Base-by-base conservation (phyloP, 176 grass and related monocot genomes). In the Dendrocalamus sinicus region DNA sequence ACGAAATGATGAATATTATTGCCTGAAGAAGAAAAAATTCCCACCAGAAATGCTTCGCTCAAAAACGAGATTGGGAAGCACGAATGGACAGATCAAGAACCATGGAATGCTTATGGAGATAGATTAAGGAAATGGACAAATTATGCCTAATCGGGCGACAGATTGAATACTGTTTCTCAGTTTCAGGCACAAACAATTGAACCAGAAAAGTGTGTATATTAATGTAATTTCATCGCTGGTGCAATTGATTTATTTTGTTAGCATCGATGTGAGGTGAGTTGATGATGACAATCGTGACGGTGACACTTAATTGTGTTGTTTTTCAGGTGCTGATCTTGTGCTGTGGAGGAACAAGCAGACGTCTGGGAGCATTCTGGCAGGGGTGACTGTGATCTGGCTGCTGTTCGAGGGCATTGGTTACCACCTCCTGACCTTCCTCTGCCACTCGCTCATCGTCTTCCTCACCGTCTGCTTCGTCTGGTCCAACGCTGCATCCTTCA, bases 321-420 rank as follows among this genome's bases (percentile, higher is more conserved):
- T 87, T 90, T 61, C 80, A 98, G 95, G 85, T 71, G 95, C 95
- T 68, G 93, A 98, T 71, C 85, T 98, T 64, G 89, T 98, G 28
- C 76, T 98, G 57, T 98, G 95, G 93, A 98, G 95, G 80, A 80
- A 98, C 43, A 98, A 92, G 59, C 83, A 92, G 81, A 80, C 83
- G 23, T 95, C 95, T 2, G 95, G 89, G 8, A 88, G 91, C 72
- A 98, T 95, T 55, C 81, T 98, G 37, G 89, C 81, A 40, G 93
- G 88, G 37, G 87, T 93, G 10, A 98, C 95, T 12, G 86, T 98
- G 24, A 90, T 93, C 23, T 98, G 95, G 95, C 12, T 95, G 83
- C 81, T 98, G 53, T 98, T 98, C 80, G 95, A 95, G 82, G 92
- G 91, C 52, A 90, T 95, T 3, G 93, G 95, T 40, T 98, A 98